Evolutionary conservation across 352 stramenopile genomes (phyloP).

Genomic region (Phytophthora sojae): DNA sequence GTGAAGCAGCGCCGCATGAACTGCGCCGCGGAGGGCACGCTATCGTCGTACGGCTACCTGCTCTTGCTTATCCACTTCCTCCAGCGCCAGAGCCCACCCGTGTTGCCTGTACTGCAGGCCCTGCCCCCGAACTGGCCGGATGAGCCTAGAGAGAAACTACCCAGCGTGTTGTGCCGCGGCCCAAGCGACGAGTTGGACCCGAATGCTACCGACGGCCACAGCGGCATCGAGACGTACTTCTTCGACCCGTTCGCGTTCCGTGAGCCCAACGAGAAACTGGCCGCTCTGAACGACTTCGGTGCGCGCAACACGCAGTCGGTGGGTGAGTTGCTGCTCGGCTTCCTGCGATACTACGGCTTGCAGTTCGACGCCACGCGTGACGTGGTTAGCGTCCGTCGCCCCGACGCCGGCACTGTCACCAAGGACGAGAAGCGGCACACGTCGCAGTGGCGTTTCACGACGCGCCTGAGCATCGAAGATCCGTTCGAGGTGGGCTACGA

Average conservation of each 20-base stretch:
- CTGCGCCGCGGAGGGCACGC: conserved; percentile 77
- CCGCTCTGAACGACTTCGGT: conserved; percentile 50
- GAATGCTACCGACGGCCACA: conserved; percentile 28
- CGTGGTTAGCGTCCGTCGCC: conserved; percentile 76
- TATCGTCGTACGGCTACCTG: conserved; percentile 88
- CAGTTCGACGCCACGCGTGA: conserved; percentile 73
- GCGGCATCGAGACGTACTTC: conserved; percentile 83
- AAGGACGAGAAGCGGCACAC: conserved; percentile 82
- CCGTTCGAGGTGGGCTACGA: conserved; percentile 99
- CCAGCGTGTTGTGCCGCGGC: conserved; percentile 60
- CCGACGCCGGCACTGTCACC: conserved; percentile 55
- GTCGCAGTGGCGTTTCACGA: conserved; percentile 79
- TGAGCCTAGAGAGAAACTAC: conserved; percentile 42
- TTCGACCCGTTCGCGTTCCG: conserved; percentile 76
- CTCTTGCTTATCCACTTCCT: conserved; percentile 89
- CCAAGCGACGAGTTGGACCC: conserved; percentile 55
- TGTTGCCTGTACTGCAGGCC: conserved; percentile 80
- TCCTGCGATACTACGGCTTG: conserved; percentile 79
- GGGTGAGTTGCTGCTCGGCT: conserved; percentile 76
- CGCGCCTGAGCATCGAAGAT: conserved; percentile 95
- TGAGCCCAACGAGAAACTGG: conserved; percentile 56
- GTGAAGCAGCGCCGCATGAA: conserved; percentile 88
- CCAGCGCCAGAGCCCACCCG: conserved; percentile 71
- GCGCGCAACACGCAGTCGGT: conserved; percentile 59
- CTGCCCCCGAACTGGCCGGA: conserved; percentile 65